Percentiles rank a stretch among this genome's conserved stretches.
Conservation (phyloP, 169 alveolate species). For the Theileria orientalis region DNA sequence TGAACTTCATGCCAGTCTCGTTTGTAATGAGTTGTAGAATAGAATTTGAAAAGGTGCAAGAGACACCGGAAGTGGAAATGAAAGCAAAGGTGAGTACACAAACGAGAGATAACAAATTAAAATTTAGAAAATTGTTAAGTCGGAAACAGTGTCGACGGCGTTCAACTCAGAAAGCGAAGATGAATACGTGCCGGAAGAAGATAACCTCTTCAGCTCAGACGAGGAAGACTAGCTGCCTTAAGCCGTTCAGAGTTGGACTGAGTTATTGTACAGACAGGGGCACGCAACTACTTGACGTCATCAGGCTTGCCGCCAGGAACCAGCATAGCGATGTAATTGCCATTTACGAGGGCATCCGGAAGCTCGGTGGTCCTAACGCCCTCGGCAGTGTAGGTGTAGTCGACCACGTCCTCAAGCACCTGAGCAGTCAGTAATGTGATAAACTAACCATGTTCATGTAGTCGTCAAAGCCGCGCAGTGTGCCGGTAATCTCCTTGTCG, state of each 20-base stretch:
- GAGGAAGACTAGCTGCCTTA: background rate
- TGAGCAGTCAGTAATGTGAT: conserved; percentile 1
- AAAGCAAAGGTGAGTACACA: background rate
- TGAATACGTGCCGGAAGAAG: conserved; percentile 10
- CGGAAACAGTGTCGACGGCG: conserved; percentile 18
- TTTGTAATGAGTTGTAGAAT: conserved; percentile 73
- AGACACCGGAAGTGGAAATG: background rate
- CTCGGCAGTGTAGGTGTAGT: conserved; percentile 75
- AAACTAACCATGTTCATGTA: conserved; percentile 87
- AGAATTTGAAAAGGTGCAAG: conserved; percentile 51
- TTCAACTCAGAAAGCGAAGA: conserved; percentile 22
- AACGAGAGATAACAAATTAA: background rate
- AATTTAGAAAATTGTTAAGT: conserved; percentile 9
- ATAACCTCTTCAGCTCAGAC: too few relatives aligned
- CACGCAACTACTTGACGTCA: background rate
- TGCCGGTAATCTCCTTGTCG: conserved; percentile 85
- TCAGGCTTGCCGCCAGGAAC: conserved; percentile 80
- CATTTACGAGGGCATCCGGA: conserved; percentile 77
- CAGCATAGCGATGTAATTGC: conserved; percentile 81
- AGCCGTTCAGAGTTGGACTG: background rate
- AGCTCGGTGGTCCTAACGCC: conserved; percentile 75
- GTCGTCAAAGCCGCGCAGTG: conserved; percentile 91
- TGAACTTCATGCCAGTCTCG: conserved; percentile 57
- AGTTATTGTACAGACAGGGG: background rate
- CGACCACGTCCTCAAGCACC: conserved; percentile 87